These are phyloP conservation scores for Fusarium irregulare DNA, from an alignment of 2,329 filamentous ascomycete species.

Conservation along the genomic window DNA sequence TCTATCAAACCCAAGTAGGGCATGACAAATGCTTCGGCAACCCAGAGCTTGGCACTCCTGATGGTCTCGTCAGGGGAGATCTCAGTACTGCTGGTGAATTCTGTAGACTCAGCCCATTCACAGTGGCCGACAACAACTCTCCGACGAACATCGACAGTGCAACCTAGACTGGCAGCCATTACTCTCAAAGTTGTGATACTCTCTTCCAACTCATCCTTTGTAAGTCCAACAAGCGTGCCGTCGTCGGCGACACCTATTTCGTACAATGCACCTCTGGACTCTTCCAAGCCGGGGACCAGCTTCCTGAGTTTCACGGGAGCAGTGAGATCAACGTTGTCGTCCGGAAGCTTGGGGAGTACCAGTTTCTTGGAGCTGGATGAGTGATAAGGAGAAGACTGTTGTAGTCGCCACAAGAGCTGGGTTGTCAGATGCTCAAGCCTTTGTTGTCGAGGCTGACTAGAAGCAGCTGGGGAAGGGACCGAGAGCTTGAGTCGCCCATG, in stretches of 20 bases:
- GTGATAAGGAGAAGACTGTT: slow-evolving; percentile 94
- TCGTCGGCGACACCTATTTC: slow-evolving; percentile 97
- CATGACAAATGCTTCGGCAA: slow-evolving; percentile 89
- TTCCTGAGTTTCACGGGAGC: slow-evolving; percentile 63
- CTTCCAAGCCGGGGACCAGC: slow-evolving; percentile 83
- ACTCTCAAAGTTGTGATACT: slow-evolving; percentile 84
- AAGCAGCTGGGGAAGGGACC: slow-evolving; percentile 55
- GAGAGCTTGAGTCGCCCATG: slow-evolving; percentile 33
- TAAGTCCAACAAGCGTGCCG: slow-evolving; percentile 87
- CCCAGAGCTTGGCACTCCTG: slow-evolving; percentile 74
- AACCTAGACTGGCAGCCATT: slow-evolving; percentile 94
- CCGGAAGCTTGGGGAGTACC: slow-evolving; percentile 79
- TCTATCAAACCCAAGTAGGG: slow-evolving; percentile 68
- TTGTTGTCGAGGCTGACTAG: slow-evolving; percentile 80
- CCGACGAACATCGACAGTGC: slow-evolving; percentile 82
- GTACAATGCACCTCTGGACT: slow-evolving; percentile 92
- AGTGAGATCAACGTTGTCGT: slow-evolving; percentile 64
- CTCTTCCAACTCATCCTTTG: slow-evolving; percentile 91
- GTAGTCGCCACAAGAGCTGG: slow-evolving; percentile 91
- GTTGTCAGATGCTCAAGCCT: slow-evolving; percentile 92
- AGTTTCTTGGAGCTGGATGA: slow-evolving; percentile 80
- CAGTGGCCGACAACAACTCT: slow-evolving; percentile 88
- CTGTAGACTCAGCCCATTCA: slow-evolving; percentile 70
- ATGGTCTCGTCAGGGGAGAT: slow-evolving; percentile 35
- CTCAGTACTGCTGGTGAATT: slow-evolving; percentile 46